Percentiles rank a stretch among this genome's conserved stretches.
phyloP scores from a whole-genome alignment of 495 filamentous ascomycete species.

The Penicillium bovifimosum region DNA sequence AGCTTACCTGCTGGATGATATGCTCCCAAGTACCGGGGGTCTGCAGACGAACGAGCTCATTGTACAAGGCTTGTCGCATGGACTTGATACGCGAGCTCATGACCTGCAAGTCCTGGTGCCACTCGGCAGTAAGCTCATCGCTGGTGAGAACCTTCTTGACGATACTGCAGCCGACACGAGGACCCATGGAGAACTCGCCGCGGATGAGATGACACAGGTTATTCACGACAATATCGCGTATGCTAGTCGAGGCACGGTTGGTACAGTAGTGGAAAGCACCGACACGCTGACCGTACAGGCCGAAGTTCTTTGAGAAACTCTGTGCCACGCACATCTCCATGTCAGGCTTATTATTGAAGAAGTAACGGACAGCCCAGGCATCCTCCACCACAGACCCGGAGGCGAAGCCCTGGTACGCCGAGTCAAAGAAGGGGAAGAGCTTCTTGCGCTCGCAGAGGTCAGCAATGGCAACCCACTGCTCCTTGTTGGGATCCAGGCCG shows the following conservation, averaged over 20 bases:
- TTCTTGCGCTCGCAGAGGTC: slow-evolving; percentile 45
- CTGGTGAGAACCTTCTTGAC: slow-evolving; percentile 44
- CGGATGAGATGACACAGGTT: slow-evolving; percentile 44
- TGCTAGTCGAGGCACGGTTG: slow-evolving; percentile 23
- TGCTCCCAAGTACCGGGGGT: slow-evolving; percentile 49
- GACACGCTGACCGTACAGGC: slow-evolving; percentile 49
- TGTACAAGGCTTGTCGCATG: slow-evolving; percentile 43
- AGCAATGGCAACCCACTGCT: slow-evolving; percentile 51
- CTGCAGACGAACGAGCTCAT: slow-evolving; percentile 37
- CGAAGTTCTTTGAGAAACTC: slow-evolving; percentile 54
- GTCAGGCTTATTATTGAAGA: slow-evolving; percentile 44
- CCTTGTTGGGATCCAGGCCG: slow-evolving; percentile 46
- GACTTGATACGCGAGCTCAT: slow-evolving; percentile 49
- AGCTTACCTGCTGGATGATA: slow-evolving; percentile 40
- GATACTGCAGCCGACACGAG: slow-evolving; percentile 44
- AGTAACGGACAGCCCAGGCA: slow-evolving; percentile 50
- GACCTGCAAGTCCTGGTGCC: slow-evolving; percentile 43
- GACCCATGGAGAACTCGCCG: slow-evolving; percentile 46
- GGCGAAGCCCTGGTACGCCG: slow-evolving; percentile 53
- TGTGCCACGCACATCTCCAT: slow-evolving; percentile 49
- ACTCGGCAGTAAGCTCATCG: slow-evolving; percentile 37
- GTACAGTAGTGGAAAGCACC: slow-evolving; percentile 47
- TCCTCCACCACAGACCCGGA: slow-evolving; percentile 49
- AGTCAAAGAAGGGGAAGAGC: slow-evolving; percentile 53
- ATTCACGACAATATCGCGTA: slow-evolving; percentile 36